Conservation (phyloP, 75 land plant genomes). For the Cunninghamia lanceolata region DNA sequence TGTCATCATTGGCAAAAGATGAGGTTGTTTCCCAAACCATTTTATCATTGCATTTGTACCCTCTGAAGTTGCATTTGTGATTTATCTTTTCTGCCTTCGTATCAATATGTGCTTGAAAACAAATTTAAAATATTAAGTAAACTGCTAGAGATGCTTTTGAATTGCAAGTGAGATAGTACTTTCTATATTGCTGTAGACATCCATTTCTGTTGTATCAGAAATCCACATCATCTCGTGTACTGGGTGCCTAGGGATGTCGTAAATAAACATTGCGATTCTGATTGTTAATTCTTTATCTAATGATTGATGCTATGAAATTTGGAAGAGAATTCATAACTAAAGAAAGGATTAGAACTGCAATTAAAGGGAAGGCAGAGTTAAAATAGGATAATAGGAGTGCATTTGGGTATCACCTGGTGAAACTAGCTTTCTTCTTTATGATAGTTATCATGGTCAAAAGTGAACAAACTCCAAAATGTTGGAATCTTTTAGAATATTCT, state of each 20-base stretch:
- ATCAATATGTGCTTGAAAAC: neutral
- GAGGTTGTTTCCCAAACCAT: conserved; percentile 50
- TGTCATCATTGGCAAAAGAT: conserved; percentile 84
- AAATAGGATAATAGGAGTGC: neutral
- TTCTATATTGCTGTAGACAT: neutral
- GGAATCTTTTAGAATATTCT: neutral
- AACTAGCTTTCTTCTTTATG: neutral
- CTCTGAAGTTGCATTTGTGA: neutral
- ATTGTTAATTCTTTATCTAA: neutral
- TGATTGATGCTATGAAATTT: neutral
- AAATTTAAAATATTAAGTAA: neutral
- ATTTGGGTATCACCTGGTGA: neutral
- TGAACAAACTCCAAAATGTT: neutral
- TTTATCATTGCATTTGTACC: neutral
- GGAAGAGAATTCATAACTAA: neutral
- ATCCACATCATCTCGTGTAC: neutral
- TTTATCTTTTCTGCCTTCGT: neutral
- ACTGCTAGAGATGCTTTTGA: neutral
- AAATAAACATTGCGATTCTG: neutral
- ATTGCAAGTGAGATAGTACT: neutral
- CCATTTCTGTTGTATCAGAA: neutral
- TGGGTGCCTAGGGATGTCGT: neutral
- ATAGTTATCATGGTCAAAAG: neutral
- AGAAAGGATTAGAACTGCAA: neutral
- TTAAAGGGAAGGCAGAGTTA: neutral